A percentile compares a stretch with the other conserved stretches of the same genome.
These are phyloP conservation scores for Camptophora hylomeconis DNA, from an alignment of 2,329 filamentous ascomycete species.

Conservation along the genomic window DNA sequence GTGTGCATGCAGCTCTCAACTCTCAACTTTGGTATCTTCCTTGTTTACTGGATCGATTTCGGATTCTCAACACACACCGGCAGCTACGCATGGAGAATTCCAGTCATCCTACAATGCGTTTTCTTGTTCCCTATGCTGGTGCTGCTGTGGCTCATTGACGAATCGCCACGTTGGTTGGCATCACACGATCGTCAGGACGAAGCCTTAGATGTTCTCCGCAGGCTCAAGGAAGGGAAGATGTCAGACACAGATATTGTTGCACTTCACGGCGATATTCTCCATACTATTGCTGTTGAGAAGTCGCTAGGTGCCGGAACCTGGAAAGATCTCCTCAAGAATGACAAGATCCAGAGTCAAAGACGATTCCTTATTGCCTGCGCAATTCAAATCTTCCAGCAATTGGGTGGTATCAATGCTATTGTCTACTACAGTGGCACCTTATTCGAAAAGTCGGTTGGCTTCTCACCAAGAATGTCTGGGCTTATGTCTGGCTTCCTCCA, in stretches of 20 bases:
- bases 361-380: slow-evolving; percentile 29
- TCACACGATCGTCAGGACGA: slow-evolving; percentile 24
- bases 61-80: slow-evolving; percentile 15
- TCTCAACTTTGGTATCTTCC: slow-evolving; percentile 27
- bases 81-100: slow-evolving; percentile 11
- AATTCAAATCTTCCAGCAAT: slow-evolving; percentile 33
- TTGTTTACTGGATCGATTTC: slow-evolving; percentile 1
- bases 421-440: slow-evolving; percentile 38
- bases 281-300: slow-evolving; percentile 32
- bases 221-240: slow-evolving; percentile 23
- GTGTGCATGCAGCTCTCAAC: slow-evolving; percentile 40
- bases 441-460: slow-evolving; percentile 33
- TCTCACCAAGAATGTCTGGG: slow-evolving; percentile 31
- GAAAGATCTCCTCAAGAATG: slow-evolving; percentile 30
- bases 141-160: slow-evolving; percentile 20
- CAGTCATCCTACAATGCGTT: slow-evolving; percentile 38
- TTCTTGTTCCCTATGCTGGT: slow-evolving; percentile 21
- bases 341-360: slow-evolving; percentile 27
- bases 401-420: slow-evolving; percentile 38
- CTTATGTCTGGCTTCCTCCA: slow-evolving; percentile 42
- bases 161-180: slow-evolving; percentile 33
- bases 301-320: slow-evolving; percentile 26
- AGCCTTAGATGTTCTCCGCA: slow-evolving; percentile 23
- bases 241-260: background rate
- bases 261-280: background rate